Percentiles rank a stretch among this genome's conserved stretches.
These are phyloP conservation scores for Eutrema yunnanense DNA, from an alignment of 345 rosid genomes.

Conservation along the genomic window DNA sequence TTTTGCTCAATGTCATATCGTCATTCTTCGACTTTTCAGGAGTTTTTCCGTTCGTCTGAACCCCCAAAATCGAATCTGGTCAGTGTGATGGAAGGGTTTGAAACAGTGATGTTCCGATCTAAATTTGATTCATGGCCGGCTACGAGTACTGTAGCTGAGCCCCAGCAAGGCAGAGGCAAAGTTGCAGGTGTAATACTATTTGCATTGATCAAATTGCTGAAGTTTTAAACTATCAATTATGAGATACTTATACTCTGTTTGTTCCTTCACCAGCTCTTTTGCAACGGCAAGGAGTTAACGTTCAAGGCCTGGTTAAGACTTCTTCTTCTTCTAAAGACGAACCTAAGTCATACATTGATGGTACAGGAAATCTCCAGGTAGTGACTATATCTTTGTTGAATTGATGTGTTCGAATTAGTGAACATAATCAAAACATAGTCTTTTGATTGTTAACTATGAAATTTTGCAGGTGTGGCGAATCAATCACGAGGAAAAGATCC, in stretches of 20 bases:
- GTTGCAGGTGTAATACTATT: conserved; percentile 63
- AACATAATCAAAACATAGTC: neutral
- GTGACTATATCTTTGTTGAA: neutral
- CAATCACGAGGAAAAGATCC: conserved; percentile 62
- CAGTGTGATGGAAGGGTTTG: conserved; percentile 94
- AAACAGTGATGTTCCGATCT: conserved; percentile 81
- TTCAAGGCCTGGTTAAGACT: conserved; percentile 78
- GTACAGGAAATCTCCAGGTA: conserved; percentile 95
- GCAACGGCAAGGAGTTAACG: conserved; percentile 89
- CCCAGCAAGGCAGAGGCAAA: conserved; percentile 98
- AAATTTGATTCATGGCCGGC: conserved; percentile 93
- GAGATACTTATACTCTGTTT: conserved; percentile 7
- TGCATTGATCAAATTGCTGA: neutral
- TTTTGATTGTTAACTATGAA: neutral
- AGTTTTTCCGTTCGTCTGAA: conserved; percentile 46
- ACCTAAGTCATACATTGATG: conserved; percentile 79
- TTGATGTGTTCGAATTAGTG: neutral
- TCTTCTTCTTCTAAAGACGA: conserved; percentile 70
- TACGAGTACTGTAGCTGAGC: conserved; percentile 50
- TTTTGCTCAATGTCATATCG: neutral
- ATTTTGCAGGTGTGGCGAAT: conserved; percentile 79
- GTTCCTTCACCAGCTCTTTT: conserved; percentile 51
- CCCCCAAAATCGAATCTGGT: conserved; percentile 59
- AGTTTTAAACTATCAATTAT: neutral
- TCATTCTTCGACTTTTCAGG: conserved; percentile 38